A percentile compares a stretch with the other conserved stretches of the same genome.
These are phyloP conservation scores for Hyparrhenia diplandra DNA, from an alignment of 176 grass and related monocot genomes.

Conservation along the genomic window DNA sequence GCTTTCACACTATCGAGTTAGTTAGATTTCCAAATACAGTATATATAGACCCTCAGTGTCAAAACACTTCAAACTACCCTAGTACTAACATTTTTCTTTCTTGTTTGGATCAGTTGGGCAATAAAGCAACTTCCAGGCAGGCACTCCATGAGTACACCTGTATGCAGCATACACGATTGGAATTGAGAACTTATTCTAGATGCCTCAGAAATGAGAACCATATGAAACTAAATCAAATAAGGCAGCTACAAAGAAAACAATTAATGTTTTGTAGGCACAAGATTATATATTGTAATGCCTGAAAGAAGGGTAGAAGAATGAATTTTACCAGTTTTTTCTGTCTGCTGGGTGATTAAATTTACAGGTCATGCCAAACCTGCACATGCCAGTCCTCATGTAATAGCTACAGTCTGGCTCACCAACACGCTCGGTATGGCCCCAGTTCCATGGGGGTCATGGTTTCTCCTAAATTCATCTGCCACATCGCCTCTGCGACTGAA, in stretches of 20 bases:
- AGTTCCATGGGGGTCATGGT: constrained; percentile 31
- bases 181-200: background rate
- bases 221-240: constrained; percentile 1
- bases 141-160: background rate
- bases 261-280: background rate
- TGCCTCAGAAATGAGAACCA: background rate
- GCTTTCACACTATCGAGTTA: background rate
- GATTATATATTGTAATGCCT: background rate
- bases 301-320: constrained; percentile 10
- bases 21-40: background rate
- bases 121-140: background rate
- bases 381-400: constrained; percentile 84
- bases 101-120: background rate
- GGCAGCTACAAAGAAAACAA: background rate
- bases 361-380: constrained; percentile 91
- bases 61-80: background rate
- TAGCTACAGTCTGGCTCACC: constrained; percentile 84
- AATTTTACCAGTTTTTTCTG: constrained; percentile 58
- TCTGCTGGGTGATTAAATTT: constrained; percentile 91
- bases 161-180: background rate
- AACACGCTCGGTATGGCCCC: constrained; percentile 66
- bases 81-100: background rate
- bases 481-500: constrained; percentile 68
- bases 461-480: constrained; percentile 63
- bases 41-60: background rate